These are phyloP conservation scores for Penicillium frequentans DNA, from an alignment of 2,329 filamentous ascomycete genomes.

Conservation along the genomic window DNA sequence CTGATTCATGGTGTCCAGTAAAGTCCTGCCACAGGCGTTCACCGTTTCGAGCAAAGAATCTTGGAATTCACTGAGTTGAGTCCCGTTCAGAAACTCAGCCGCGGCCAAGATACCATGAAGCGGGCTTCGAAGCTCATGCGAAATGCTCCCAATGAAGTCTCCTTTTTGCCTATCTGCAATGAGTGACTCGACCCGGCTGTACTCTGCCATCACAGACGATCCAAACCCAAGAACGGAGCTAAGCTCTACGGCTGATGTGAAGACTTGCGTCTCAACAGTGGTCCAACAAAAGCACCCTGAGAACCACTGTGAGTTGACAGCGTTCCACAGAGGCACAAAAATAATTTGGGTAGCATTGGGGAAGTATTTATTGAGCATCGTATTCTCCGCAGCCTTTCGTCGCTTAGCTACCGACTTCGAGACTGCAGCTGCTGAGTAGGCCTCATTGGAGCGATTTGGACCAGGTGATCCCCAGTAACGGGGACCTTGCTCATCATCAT, in stretches of 20 bases:
- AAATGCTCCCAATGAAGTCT: slow-evolving; percentile 47
- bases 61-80: slow-evolving; percentile 41
- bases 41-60: slow-evolving; percentile 40
- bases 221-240: slow-evolving; percentile 44
- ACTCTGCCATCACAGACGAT: slow-evolving; percentile 45
- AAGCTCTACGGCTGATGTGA: slow-evolving; percentile 39
- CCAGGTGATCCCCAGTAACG: slow-evolving; percentile 8
- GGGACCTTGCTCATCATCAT: slow-evolving; percentile 43
- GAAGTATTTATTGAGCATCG: slow-evolving; percentile 46
- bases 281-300: slow-evolving; percentile 49
- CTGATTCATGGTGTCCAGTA: slow-evolving; percentile 47
- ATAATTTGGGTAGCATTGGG: slow-evolving; percentile 50
- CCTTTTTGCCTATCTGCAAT: slow-evolving; percentile 46
- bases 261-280: slow-evolving; percentile 35
- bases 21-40: slow-evolving; percentile 43
- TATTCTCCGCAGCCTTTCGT: slow-evolving; percentile 38
- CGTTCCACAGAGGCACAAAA: slow-evolving; percentile 55
- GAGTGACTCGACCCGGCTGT: slow-evolving; percentile 43
- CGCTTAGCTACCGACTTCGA: slow-evolving; percentile 26
- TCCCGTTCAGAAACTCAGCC: slow-evolving; percentile 42
- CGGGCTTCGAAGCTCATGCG: slow-evolving; percentile 45
- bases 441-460: slow-evolving; percentile 7
- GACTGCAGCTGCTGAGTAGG: slow-evolving; percentile 10
- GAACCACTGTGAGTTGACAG: slow-evolving; percentile 48
- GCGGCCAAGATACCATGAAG: slow-evolving; percentile 45